Evolutionary conservation across 495 filamentous ascomycete species (phyloP).

Genomic region (Baudoinia panamericana): DNA sequence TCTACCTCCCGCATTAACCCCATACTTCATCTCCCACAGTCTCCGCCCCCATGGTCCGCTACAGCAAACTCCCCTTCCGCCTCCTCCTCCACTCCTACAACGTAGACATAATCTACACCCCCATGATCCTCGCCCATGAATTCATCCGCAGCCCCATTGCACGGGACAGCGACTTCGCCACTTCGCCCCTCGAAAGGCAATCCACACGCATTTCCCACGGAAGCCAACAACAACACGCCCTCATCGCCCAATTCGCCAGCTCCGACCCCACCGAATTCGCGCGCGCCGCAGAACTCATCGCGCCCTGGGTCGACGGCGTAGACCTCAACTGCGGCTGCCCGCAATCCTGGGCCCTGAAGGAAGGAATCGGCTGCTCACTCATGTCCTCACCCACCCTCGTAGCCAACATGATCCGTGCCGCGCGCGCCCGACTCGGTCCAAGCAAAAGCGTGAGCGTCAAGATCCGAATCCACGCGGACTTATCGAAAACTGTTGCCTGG

Average conservation of each 20-base stretch:
- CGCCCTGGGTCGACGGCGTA: conserved; percentile 46
- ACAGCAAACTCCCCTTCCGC: conserved; percentile 46
- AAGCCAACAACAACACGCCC: conserved; percentile 32
- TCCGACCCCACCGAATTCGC: conserved; percentile 44
- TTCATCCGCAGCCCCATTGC: conserved; percentile 48
- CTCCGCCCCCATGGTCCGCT: conserved; percentile 56
- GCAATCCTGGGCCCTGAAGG: conserved; percentile 53
- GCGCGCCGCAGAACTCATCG: conserved; percentile 44
- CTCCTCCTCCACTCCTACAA: conserved; percentile 45
- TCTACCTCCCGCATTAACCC: not conserved
- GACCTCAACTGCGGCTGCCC: conserved; percentile 60
- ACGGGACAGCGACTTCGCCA: conserved; percentile 38
- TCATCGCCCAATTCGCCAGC: conserved; percentile 51
- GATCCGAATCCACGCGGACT: conserved; percentile 49
- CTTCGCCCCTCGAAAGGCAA: conserved; percentile 5
- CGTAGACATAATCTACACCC: conserved; percentile 53
- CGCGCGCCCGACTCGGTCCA: conserved; percentile 26
- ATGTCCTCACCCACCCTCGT: conserved; percentile 49
- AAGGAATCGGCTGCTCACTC: conserved; percentile 47
- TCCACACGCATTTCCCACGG: too few relatives aligned
- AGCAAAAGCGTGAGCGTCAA: conserved; percentile 45
- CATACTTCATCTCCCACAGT: conserved; percentile 22
- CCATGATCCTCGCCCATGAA: conserved; percentile 61
- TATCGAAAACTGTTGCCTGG: conserved; percentile 30
- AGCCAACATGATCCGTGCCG: conserved; percentile 43